Conservation (phyloP, 1,139 yeast species). For the Candida glucosophila region DNA sequence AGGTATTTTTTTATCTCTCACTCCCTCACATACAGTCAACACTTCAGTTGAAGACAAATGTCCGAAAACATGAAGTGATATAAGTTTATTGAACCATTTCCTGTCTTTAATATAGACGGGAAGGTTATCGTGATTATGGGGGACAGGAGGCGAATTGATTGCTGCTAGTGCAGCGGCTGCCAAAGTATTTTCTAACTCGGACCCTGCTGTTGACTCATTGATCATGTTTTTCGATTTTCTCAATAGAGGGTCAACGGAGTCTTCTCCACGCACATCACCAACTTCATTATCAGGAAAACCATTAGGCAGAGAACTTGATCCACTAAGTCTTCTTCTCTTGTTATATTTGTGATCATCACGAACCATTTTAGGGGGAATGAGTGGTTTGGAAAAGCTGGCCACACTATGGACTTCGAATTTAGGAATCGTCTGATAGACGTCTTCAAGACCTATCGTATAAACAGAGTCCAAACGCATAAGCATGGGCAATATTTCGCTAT, state of each 20-base stretch:
- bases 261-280: conserved; percentile 12
- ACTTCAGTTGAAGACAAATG: conserved; percentile 25
- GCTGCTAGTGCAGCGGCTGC: conserved; percentile 29
- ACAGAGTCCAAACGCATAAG: conserved; percentile 20
- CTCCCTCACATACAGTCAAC: conserved; percentile 29
- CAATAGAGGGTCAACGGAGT: conserved; percentile 22
- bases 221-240: conserved; percentile 14
- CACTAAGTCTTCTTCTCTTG: conserved; percentile 8
- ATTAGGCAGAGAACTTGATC: conserved; percentile 3
- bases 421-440: conserved; percentile 23
- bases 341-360: conserved; percentile 5
- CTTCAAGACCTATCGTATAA: conserved; percentile 24
- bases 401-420: conserved; percentile 24
- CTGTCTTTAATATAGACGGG: conserved; percentile 27
- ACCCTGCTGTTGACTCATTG: conserved; percentile 5
- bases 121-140: conserved; percentile 14
- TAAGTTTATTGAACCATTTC: conserved; percentile 31
- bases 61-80: conserved; percentile 21
- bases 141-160: conserved; percentile 23
- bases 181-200: conserved; percentile 22
- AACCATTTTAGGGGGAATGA: conserved; percentile 15
- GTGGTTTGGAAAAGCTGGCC: conserved; percentile 21
- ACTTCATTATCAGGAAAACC: conserved; percentile 3
- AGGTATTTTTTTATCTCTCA: conserved; percentile 33
- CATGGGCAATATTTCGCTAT: conserved; percentile 30